These are phyloP conservation scores for Thraustochytrium striatum DNA, from an alignment of 352 stramenopile genomes.

Conservation along the genomic window DNA sequence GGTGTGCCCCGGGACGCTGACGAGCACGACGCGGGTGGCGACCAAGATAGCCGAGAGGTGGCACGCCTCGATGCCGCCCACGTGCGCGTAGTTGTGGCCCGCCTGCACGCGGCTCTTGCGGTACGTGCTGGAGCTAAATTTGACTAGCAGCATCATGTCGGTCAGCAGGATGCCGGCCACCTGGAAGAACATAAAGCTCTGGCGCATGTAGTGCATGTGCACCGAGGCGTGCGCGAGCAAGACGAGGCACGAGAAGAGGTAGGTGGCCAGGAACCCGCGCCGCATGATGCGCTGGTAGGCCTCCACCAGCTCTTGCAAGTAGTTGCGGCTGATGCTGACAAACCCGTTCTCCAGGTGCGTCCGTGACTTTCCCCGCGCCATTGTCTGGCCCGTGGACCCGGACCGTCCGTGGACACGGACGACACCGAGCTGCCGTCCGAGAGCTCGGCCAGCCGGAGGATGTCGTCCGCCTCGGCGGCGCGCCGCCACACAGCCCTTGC, in stretches of 20 bases:
- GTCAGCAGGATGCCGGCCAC: constrained; percentile 3
- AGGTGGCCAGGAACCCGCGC: constrained; percentile 2
- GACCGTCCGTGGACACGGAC: too few species aligned
- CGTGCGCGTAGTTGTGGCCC: background rate
- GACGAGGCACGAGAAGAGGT: background rate
- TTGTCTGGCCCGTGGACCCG: background rate
- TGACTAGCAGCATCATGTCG: constrained; percentile 26
- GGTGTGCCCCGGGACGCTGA: constrained; percentile 7
- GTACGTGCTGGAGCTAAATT: background rate
- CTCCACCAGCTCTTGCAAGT: background rate
- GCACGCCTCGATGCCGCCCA: background rate
- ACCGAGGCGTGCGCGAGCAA: constrained; percentile 2
- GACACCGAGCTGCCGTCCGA: too few species aligned
- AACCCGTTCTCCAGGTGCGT: background rate
- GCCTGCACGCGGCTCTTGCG: background rate
- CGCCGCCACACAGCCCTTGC: constrained; percentile 13
- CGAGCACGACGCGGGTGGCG: constrained; percentile 17
- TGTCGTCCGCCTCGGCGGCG: too few species aligned
- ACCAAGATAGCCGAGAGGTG: background rate
- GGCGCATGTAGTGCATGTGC: background rate
- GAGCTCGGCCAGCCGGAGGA: background rate
- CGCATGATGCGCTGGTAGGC: background rate
- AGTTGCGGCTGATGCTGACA: background rate
- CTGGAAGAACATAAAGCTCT: constrained; percentile 25
- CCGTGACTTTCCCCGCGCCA: background rate